Conservation (phyloP, 192 early-diverging fungal genomes). For the Backusella tarrabulga region DNA sequence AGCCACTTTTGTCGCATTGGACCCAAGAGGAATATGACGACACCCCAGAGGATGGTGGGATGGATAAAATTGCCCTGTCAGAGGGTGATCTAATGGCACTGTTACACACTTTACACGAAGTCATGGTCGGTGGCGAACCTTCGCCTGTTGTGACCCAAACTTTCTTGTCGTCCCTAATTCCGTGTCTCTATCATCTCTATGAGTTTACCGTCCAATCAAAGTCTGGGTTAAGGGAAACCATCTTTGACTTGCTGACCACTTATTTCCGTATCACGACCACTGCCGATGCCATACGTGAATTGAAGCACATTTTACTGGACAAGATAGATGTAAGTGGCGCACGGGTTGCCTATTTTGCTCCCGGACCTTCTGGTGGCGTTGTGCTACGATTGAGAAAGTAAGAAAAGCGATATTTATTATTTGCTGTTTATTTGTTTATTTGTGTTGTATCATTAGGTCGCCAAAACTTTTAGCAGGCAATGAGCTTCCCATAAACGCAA, state of each 20-base stretch:
- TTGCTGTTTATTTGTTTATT: slow-evolving; percentile 30
- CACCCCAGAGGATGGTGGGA: not conserved
- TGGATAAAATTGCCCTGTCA: slow-evolving; percentile 43
- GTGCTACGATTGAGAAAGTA: slow-evolving; percentile 43
- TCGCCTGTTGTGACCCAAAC: slow-evolving; percentile 53
- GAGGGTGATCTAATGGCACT: slow-evolving; percentile 43
- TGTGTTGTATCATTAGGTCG: slow-evolving; percentile 10
- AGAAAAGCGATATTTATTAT: slow-evolving; percentile 11
- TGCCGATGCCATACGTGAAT: slow-evolving; percentile 28
- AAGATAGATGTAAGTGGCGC: slow-evolving; percentile 35
- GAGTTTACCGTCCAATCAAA: slow-evolving; percentile 44
- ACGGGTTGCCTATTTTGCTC: slow-evolving; percentile 56
- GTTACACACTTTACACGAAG: slow-evolving; percentile 46
- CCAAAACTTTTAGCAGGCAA: slow-evolving; percentile 26
- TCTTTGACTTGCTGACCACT: slow-evolving; percentile 44
- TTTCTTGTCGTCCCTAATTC: slow-evolving; percentile 50
- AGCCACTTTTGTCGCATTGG: slow-evolving; percentile 43
- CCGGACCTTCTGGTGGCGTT: slow-evolving; percentile 46
- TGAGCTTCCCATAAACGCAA: slow-evolving; percentile 53
- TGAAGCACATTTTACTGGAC: slow-evolving; percentile 51
- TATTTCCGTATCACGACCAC: slow-evolving; percentile 48
- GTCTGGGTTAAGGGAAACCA: slow-evolving; percentile 41
- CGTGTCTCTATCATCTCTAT: slow-evolving; percentile 58
- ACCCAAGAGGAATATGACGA: slow-evolving; percentile 9
- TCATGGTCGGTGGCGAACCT: slow-evolving; percentile 62